These are phyloP conservation scores for Saccharomyces hybrid DNA, from an alignment of 1,139 yeast species.

Conservation along the genomic window DNA sequence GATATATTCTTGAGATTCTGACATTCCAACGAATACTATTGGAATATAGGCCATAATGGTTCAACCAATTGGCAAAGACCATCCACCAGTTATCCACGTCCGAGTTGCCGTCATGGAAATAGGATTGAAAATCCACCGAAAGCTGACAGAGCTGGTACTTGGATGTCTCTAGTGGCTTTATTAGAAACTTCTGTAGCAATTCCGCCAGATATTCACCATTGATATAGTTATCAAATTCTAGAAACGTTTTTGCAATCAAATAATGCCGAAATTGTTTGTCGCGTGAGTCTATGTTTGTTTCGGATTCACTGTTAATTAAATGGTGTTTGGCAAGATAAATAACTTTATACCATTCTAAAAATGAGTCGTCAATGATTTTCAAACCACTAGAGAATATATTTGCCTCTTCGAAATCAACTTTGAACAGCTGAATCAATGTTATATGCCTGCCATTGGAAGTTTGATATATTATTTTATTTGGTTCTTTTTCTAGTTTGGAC, in stretches of 20 bases:
- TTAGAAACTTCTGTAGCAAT: constrained; percentile 20
- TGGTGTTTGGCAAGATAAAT: constrained; percentile 15
- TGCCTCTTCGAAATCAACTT: neutral
- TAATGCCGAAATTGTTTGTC: constrained; percentile 8
- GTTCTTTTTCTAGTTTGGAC: constrained; percentile 2
- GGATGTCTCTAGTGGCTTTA: constrained; percentile 24
- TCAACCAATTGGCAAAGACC: constrained; percentile 15
- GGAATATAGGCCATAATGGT: constrained; percentile 16
- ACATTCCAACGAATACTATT: constrained; percentile 20
- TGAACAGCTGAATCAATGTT: constrained; percentile 2
- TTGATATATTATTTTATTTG: constrained; percentile 2
- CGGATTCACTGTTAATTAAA: constrained; percentile 8
- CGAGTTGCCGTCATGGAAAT: neutral
- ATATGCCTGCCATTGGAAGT: neutral
- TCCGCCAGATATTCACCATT: constrained; percentile 29
- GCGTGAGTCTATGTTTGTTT: constrained; percentile 3
- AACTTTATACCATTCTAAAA: constrained; percentile 19
- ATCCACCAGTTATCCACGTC: constrained; percentile 14
- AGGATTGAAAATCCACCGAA: constrained; percentile 24
- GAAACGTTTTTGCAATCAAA: constrained; percentile 14
- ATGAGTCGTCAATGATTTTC: constrained; percentile 11
- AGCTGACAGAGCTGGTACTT: constrained; percentile 27
- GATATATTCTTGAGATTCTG: constrained; percentile 12
- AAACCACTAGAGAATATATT: neutral
- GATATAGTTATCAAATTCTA: constrained; percentile 24